Evolutionary conservation across 1,284 basidiomycete species (phyloP).

Genomic region (Sporisorium exsertum): DNA sequence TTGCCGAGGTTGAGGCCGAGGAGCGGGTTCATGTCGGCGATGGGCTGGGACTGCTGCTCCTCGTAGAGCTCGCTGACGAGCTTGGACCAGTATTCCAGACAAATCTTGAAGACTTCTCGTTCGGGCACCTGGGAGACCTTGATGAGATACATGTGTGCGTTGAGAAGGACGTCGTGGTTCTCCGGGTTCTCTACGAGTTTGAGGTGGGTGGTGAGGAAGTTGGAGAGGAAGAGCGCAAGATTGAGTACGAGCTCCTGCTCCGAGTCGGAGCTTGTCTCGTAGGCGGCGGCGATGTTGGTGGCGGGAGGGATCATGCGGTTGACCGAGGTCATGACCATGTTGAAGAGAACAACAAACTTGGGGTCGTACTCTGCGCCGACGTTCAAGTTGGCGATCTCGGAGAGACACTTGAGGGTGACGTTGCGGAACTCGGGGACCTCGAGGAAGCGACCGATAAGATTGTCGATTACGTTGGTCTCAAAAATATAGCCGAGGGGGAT

Average conservation of each 20-base stretch:
- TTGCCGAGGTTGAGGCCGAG: constrained; percentile 81
- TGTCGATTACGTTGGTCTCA: constrained; percentile 96
- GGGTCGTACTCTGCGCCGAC: constrained; percentile 98
- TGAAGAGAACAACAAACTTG: constrained; percentile 97
- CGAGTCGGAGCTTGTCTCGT: constrained; percentile 87
- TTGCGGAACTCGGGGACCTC: constrained; percentile 98
- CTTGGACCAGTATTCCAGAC: constrained; percentile 98
- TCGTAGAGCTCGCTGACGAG: constrained; percentile 97
- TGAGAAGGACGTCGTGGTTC: constrained; percentile 86
- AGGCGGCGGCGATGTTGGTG: constrained; percentile 86
- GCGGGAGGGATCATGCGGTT: constrained; percentile 75
- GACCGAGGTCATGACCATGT: constrained; percentile 72
- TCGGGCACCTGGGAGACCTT: constrained; percentile 99
- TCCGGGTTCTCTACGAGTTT: constrained; percentile 90
- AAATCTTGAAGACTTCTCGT: constrained; percentile 99
- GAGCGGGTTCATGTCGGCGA: constrained; percentile 90
- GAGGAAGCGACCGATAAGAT: constrained; percentile 89
- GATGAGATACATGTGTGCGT: constrained; percentile 93
- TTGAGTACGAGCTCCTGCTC: constrained; percentile 98
- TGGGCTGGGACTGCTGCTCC: constrained; percentile 91
- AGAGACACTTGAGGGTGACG: constrained; percentile 94
- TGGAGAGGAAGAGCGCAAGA: constrained; percentile 94
- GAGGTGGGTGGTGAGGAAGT: constrained; percentile 88
- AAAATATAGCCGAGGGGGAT: constrained; percentile 99
- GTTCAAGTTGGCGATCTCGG: constrained; percentile 86